phyloP scores from a whole-genome alignment of 2,329 filamentous ascomycete species.

The Aureobasidium leucospermi region DNA sequence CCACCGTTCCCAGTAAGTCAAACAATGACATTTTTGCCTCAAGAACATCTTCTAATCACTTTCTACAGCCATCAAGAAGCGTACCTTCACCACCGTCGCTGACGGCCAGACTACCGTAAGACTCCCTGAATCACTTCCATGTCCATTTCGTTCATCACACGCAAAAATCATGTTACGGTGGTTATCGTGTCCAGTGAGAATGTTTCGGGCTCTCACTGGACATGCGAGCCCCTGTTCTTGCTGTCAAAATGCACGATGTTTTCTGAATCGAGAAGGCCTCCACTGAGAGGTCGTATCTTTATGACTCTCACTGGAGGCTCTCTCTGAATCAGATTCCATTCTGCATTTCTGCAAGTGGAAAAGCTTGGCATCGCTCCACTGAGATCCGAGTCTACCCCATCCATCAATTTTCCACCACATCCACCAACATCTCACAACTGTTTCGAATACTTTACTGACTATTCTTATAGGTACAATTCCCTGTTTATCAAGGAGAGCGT shows the following conservation, averaged over 20 bases:
- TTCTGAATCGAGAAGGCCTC: neutral
- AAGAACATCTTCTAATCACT: too few species aligned
- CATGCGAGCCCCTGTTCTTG: neutral
- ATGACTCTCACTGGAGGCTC: neutral
- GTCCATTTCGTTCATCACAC: neutral
- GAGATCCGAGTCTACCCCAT: neutral
- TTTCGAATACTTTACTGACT: neutral
- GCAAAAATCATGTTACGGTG: neutral
- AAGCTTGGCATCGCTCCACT: neutral
- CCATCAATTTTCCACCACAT: neutral
- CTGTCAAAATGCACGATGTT: neutral
- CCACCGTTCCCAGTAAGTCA: constrained; percentile 30
- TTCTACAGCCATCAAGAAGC: constrained; percentile 58
- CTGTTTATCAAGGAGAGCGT: constrained; percentile 91
- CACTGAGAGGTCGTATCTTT: neutral
- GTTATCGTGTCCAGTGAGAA: neutral
- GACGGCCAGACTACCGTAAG: constrained; percentile 59
- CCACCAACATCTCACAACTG: neutral
- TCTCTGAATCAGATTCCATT: neutral
- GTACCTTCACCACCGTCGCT: constrained; percentile 40
- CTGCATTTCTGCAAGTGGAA: neutral
- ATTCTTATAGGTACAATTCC: constrained; percentile 32
- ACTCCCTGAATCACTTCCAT: neutral
- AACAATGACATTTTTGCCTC: too few species aligned
- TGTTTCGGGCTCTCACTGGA: neutral